Percentiles rank a stretch among this genome's conserved stretches.
Evolutionary conservation across 306 rosid species (phyloP).

Genomic region (Abrus pulchellus): DNA sequence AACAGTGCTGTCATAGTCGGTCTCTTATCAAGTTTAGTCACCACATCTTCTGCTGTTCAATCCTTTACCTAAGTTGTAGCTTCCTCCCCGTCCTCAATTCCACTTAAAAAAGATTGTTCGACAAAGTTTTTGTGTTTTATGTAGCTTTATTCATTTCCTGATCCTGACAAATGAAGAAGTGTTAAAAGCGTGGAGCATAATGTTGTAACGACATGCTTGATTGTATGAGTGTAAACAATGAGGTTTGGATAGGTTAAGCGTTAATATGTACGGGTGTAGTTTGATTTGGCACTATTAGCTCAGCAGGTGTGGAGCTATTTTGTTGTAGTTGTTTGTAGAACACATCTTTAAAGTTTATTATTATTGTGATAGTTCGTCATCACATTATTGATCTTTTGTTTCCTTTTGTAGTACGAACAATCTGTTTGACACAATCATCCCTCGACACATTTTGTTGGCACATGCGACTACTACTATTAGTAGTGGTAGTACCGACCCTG

Average conservation of each 20-base stretch:
- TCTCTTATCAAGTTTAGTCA: constrained; percentile 90
- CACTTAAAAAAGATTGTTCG: not conserved
- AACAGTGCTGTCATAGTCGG: constrained; percentile 88
- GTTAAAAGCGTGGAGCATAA: constrained; percentile 21
- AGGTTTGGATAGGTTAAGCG: constrained; percentile 39
- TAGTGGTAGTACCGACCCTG: not conserved
- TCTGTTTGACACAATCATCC: constrained; percentile 9
- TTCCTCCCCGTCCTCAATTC: constrained; percentile 18
- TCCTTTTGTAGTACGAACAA: constrained; percentile 26
- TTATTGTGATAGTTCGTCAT: not conserved
- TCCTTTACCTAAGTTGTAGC: constrained; percentile 63
- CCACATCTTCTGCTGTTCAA: constrained; percentile 80
- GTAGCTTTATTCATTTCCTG: constrained; percentile 49
- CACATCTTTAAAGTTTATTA: constrained; percentile 15
- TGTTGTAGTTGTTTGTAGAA: constrained; percentile 39
- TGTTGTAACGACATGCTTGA: constrained; percentile 35
- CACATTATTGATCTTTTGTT: constrained; percentile 35
- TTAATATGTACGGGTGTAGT: constrained; percentile 39
- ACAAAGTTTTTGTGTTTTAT: constrained; percentile 34
- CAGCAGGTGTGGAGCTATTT: constrained; percentile 39
- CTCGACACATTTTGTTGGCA: constrained; percentile 3
- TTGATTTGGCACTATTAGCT: constrained; percentile 44
- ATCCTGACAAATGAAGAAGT: constrained; percentile 21
- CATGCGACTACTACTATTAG: not conserved
- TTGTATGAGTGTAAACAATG: constrained; percentile 36